A percentile compares a stretch with the other conserved stretches of the same genome.
phyloP scores from a whole-genome alignment of 2,329 filamentous ascomycete genomes.

The Scleromitrula shiraiana region DNA sequence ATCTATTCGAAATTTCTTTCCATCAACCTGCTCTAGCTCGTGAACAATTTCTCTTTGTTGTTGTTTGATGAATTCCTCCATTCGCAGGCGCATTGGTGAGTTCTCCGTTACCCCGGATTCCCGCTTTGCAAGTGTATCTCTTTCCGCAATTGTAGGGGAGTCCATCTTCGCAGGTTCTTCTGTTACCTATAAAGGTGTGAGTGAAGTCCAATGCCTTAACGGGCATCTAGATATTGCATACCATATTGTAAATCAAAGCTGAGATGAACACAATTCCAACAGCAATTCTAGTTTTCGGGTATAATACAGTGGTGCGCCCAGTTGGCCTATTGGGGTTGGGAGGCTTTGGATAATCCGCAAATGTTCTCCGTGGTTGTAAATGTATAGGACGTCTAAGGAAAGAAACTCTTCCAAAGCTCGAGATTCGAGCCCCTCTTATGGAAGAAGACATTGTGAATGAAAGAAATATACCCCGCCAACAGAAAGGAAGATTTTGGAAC shows the following conservation, averaged over 20 bases:
- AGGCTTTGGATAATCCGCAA: slow-evolving; percentile 16
- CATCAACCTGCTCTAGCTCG: slow-evolving; percentile 77
- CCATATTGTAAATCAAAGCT: slow-evolving; percentile 43
- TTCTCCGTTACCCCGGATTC: slow-evolving; percentile 65
- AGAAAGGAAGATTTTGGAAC: slow-evolving; percentile 7
- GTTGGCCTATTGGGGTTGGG: slow-evolving; percentile 11
- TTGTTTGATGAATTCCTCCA: slow-evolving; percentile 93
- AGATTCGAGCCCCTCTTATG: slow-evolving; percentile 10
- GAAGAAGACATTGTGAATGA: slow-evolving; percentile 22
- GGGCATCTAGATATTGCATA: slow-evolving; percentile 19
- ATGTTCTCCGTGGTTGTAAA: slow-evolving; percentile 19
- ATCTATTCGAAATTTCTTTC: slow-evolving; percentile 72
- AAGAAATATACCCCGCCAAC: background rate
- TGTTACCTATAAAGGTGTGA: slow-evolving; percentile 25
- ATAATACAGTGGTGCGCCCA: slow-evolving; percentile 28
- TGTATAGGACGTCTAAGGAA: background rate
- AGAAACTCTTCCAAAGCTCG: slow-evolving; percentile 8
- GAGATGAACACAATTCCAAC: slow-evolving; percentile 41
- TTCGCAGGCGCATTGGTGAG: slow-evolving; percentile 93
- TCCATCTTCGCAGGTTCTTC: slow-evolving; percentile 42
- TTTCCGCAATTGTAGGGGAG: slow-evolving; percentile 67
- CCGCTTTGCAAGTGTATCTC: slow-evolving; percentile 73
- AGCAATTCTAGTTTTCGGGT: slow-evolving; percentile 39
- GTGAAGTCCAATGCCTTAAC: slow-evolving; percentile 10
- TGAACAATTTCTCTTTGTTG: slow-evolving; percentile 84